Evolutionary conservation across 495 filamentous ascomycete genomes (phyloP), one percentile per base, ranked within the genome.

Genomic region (Penicillium bovifimosum): DNA sequence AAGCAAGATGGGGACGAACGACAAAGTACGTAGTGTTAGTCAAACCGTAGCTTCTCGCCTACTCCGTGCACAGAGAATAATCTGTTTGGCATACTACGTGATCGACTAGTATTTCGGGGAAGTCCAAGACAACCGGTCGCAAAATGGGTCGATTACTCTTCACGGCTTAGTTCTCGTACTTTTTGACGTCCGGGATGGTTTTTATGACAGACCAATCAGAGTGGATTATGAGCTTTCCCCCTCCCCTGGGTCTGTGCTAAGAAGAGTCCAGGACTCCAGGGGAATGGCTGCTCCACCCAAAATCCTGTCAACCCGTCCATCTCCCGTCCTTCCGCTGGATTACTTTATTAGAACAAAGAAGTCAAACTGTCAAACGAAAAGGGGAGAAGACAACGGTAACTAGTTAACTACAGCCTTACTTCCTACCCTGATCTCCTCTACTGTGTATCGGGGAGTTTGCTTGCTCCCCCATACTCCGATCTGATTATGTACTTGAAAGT

Each of bases 231-330:
- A 31, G 16, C 6, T 47, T 34, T 41, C 20, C 36, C 14, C 8
- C 0, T 14, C 24, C 47, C 36, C 52, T 41, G 31, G 41, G 39
- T 40, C 51, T 38, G 47, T 55, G 47, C 52, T 48, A 39, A 29
- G n/a, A 47, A 42, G 32, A 24, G 20, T 24, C 20, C 20, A 60
- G 42, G n/a, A n/a, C n/a, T 52, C 59, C 62, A 60, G 42, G 46
- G 54, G 52, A 50, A 65, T 48, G 56, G 56, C 20, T 41, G 26
- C 36, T 51, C 44, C 42, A 63, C 53, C 56, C 59, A 62, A 58
- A 49, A 54, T 28, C 35, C 59, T 60, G 59, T 63, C 59, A 65
- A 44, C 41, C 20, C 38, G 62, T 50, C 38, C 35, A 65, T 65
- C 62, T 60, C 62, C 60, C 62, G 62, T 56, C 62, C 59, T 29